phyloP scores from a whole-genome alignment of 768 basidiomycete species.

The Suillus tomentosus region DNA sequence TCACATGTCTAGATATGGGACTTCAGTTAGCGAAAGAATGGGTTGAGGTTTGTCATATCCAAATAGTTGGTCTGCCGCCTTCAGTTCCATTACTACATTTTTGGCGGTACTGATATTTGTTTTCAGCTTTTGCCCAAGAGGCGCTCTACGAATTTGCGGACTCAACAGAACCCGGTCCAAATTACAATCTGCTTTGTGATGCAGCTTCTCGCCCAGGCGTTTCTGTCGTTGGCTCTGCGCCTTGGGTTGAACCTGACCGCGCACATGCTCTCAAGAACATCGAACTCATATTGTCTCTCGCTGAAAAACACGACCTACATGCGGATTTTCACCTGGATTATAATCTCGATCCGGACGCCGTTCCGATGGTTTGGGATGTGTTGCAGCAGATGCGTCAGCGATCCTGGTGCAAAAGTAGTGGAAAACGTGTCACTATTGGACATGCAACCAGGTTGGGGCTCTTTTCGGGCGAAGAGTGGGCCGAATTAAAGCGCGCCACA shows the following conservation, averaged over 20 bases:
- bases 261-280: conserved; percentile 56
- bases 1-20: conserved; percentile 55
- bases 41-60: conserved; percentile 51
- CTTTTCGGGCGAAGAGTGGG: conserved; percentile 50
- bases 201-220: conserved; percentile 45
- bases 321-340: conserved; percentile 72
- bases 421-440: conserved; percentile 51
- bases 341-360: conserved; percentile 51
- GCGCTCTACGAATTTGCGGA: conserved; percentile 45
- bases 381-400: conserved; percentile 41
- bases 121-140: conserved; percentile 62
- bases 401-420: conserved; percentile 27
- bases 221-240: conserved; percentile 61
- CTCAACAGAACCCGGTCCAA: conserved; percentile 41
- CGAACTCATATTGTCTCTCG: conserved; percentile 50
- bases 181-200: conserved; percentile 45
- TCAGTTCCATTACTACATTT: background rate
- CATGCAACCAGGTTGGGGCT: conserved; percentile 62
- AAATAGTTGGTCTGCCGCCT: conserved; percentile 50
- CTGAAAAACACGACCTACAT: conserved; percentile 38
- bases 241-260: conserved; percentile 58
- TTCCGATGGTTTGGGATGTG: conserved; percentile 59
- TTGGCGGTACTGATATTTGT: background rate
- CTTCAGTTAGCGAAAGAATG: conserved; percentile 49
- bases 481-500: conserved; percentile 36